Base-by-base conservation (phyloP, 2,329 filamentous ascomycete species). In the Cladosporium halotolerans region DNA sequence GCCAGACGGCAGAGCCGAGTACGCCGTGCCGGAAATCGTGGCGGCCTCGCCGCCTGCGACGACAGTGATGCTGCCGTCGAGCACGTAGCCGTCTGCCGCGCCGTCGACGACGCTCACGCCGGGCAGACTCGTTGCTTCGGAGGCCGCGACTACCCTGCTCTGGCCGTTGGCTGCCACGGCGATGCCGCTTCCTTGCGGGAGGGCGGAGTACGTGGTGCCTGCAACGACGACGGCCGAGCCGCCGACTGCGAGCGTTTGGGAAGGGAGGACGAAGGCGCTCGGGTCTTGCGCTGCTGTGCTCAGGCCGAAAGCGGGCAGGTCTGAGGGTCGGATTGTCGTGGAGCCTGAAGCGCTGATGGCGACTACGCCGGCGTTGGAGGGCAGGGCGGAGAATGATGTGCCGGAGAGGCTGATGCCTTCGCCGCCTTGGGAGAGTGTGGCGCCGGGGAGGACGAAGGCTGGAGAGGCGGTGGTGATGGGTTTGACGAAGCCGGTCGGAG, bases 321-420 rank as follows among this genome's bases (percentile, higher is more conserved):
- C 40, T 9, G 48, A 43, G 28, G 23, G 32, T 31, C 28, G 28
- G 9, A 51, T 28, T 13, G 52, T 54, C 3, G 42, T 33, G 2
- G 53, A 33, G 7, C 44, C 45, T 4, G 39, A 32, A 1, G 23
- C 42, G 9, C 18, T 39, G 11, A 46, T 33, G 3, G 43, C 53
- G 2, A 52, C 53, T 3, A 55, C 36, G 8, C 53, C 53, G 8
- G 28, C 16, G 4, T 42, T 42, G 3, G 53, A 55, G 16, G 53
- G 47, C 11, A 55, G 16, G 14, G 53, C 53, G 11, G 53, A 52
- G 47, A 46, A 55, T 3, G 53, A 46, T 1, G 47, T 51, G 1
- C 53, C 47, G 9, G 36, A 42, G 19, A 45, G n/a, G 31, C 18
- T 43, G 11, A 52, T 34, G 9, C 18, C 43, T 18, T 9, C 18